Percentiles rank a stretch among this genome's conserved stretches.
These are phyloP conservation scores for Bruguiera gymnorhiza DNA, from an alignment of 345 rosid species.

Conservation along the genomic window DNA sequence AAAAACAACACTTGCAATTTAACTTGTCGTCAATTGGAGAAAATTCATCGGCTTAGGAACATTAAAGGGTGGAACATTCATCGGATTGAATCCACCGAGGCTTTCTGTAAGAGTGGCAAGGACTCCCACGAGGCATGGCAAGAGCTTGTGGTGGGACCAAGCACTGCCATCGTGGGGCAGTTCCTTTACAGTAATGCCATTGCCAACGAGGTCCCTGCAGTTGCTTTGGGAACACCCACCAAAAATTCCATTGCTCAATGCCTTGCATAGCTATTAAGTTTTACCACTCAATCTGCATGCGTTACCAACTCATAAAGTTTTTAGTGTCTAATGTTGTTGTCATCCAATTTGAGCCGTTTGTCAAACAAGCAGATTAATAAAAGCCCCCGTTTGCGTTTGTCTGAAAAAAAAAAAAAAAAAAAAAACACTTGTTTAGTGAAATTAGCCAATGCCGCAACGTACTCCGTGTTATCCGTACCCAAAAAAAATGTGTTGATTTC, in stretches of 20 bases:
- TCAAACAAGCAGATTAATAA: no score
- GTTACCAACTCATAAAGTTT: no score
- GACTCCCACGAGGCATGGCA: conserved; percentile 68
- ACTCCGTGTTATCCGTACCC: conserved; percentile 2
- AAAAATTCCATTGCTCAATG: conserved; percentile 33
- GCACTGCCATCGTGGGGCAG: conserved; percentile 45
- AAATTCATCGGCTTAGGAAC: conserved; percentile 49
- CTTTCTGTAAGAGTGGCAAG: conserved; percentile 33
- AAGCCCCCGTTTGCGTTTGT: no score
- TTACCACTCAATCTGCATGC: neutral
- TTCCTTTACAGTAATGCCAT: conserved; percentile 35
- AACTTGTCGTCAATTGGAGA: conserved; percentile 58
- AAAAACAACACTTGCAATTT: conserved; percentile 53
- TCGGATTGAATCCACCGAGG: conserved; percentile 63
- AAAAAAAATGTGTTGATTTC: neutral
- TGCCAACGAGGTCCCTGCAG: conserved; percentile 1
- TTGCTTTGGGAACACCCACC: neutral
- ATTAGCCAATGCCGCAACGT: no score
- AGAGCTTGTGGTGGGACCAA: conserved; percentile 52
- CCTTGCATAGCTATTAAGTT: conserved; percentile 27
- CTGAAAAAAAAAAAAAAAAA: no score
- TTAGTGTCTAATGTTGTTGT: no score
- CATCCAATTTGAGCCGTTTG: no score
- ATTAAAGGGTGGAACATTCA: conserved; percentile 63
- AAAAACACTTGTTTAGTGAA: no score